These are phyloP conservation scores for Aegle marmelos DNA, from an alignment of 345 rosid genomes.

Conservation along the genomic window DNA sequence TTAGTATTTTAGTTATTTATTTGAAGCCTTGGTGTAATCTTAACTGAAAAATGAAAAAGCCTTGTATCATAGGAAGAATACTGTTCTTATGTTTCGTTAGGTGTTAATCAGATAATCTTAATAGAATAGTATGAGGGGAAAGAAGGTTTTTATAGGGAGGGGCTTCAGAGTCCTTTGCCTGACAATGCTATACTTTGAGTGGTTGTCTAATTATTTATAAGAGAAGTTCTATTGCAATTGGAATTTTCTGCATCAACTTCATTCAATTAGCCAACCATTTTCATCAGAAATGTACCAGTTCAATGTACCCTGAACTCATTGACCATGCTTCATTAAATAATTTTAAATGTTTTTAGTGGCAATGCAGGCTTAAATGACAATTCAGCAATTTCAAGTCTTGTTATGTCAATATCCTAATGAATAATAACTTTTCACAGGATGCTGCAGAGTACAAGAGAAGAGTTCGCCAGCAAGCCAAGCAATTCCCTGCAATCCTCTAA, in stretches of 20 bases:
- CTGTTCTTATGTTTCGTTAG: background rate
- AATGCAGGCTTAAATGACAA: background rate
- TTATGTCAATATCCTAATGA: background rate
- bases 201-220: background rate
- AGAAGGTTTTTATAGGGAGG: background rate
- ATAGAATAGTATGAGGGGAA: background rate
- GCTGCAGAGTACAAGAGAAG: constrained; percentile 76
- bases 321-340: background rate
- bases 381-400: background rate
- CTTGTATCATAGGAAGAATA: background rate
- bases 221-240: background rate
- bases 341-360: too few species aligned
- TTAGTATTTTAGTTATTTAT: background rate
- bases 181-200: background rate
- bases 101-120: background rate
- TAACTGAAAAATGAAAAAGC: background rate
- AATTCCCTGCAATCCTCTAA: constrained; percentile 67
- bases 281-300: background rate
- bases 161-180: background rate
- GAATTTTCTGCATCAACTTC: background rate
- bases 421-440: constrained; percentile 47
- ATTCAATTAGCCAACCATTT: background rate
- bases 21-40: background rate
- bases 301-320: background rate
- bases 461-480: constrained; percentile 86